Percentiles rank a stretch among this genome's conserved stretches.
Evolutionary conservation across 2,329 filamentous ascomycete genomes (phyloP).

Genomic region (Fusarium udum): DNA sequence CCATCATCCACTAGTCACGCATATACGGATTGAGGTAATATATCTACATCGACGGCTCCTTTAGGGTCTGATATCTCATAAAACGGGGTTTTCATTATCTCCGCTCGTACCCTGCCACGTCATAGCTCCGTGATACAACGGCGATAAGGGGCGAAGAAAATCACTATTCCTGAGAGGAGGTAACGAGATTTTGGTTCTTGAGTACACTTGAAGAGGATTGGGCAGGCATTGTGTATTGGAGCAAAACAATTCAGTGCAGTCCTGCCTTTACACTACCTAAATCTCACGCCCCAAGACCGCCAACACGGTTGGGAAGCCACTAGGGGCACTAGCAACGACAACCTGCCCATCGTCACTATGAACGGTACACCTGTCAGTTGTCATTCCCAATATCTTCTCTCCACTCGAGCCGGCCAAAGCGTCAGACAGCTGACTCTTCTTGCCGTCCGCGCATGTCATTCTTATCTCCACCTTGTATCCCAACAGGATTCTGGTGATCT

Average conservation of each 20-base stretch:
- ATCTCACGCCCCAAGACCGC: neutral
- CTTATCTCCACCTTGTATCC: neutral
- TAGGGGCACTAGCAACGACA: neutral
- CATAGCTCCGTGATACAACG: neutral
- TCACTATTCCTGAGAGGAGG: accelerated
- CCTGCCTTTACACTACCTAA: neutral
- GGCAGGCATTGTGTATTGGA: accelerated
- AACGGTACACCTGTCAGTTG: neutral
- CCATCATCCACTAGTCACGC: accelerated
- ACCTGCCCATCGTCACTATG: neutral
- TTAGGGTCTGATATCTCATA: neutral
- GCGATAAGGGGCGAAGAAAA: accelerated
- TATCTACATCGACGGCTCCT: accelerated
- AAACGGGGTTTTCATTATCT: accelerated
- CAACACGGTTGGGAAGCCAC: neutral
- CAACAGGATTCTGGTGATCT: neutral
- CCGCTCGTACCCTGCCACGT: accelerated
- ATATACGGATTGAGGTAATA: neutral
- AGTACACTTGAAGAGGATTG: accelerated
- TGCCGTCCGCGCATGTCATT: neutral
- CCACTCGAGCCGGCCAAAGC: neutral
- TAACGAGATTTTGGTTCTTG: too few relatives aligned
- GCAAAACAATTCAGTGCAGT: accelerated
- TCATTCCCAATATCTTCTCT: neutral
- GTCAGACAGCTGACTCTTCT: neutral